phyloP scores from a whole-genome alignment of 1,284 basidiomycete species.

The Hemileia vastatrix region DNA sequence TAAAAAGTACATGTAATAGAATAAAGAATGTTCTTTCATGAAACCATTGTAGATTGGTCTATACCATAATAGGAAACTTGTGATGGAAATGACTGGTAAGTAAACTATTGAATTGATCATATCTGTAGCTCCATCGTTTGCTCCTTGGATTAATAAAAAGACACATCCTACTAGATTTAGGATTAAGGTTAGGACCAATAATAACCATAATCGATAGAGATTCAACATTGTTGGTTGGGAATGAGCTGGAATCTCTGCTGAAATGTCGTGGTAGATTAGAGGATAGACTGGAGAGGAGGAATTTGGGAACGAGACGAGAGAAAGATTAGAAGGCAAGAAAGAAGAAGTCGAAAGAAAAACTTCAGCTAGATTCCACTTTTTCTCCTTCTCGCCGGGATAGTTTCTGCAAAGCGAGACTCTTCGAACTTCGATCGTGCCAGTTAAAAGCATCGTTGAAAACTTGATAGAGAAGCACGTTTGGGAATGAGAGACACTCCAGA shows the following conservation, averaged over 20 bases:
- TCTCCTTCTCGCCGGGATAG: too few relatives aligned
- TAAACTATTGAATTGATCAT: conserved; percentile 73
- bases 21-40: conserved; percentile 36
- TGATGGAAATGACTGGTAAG: conserved; percentile 63
- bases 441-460: too few relatives aligned
- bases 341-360: too few relatives aligned
- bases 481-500: too few relatives aligned
- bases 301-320: neutral
- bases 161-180: conserved; percentile 87
- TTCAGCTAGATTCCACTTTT: too few relatives aligned
- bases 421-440: too few relatives aligned
- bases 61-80: conserved; percentile 86
- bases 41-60: conserved; percentile 15
- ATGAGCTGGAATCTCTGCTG: conserved; percentile 73
- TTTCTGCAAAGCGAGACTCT: too few relatives aligned
- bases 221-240: conserved; percentile 69
- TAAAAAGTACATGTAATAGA: conserved; percentile 80
- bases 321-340: conserved; percentile 3
- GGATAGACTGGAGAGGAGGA: conserved; percentile 61
- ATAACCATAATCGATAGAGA: conserved; percentile 50
- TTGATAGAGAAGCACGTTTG: too few relatives aligned
- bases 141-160: conserved; percentile 69
- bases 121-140: conserved; percentile 65
- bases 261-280: conserved; percentile 83
- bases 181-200: conserved; percentile 58